These are phyloP conservation scores for Hypsizygus marmoreus DNA, from an alignment of 768 basidiomycete genomes.

Conservation along the genomic window DNA sequence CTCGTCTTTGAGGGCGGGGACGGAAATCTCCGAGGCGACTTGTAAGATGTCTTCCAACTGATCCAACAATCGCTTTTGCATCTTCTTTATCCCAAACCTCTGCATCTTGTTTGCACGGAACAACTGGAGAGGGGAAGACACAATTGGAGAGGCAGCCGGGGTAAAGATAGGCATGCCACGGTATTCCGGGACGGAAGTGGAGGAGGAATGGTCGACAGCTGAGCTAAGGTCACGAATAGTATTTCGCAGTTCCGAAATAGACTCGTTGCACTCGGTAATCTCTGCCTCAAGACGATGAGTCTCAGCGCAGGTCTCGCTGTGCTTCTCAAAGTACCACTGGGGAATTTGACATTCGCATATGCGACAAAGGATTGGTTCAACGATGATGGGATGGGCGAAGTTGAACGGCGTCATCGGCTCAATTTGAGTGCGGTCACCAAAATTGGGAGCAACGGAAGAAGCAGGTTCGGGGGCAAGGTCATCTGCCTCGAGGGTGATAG, in stretches of 20 bases:
- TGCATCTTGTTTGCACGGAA: slow-evolving; percentile 81
- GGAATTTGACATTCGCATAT: slow-evolving; percentile 97
- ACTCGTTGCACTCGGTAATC: slow-evolving; percentile 92
- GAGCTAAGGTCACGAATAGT: slow-evolving; percentile 77
- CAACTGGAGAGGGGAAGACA: slow-evolving; percentile 75
- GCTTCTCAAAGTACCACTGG: slow-evolving; percentile 99
- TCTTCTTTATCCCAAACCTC: slow-evolving; percentile 76
- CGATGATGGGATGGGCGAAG: slow-evolving; percentile 74
- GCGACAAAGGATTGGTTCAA: slow-evolving; percentile 86
- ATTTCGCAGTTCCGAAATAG: slow-evolving; percentile 81
- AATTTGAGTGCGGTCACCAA: slow-evolving; percentile 32
- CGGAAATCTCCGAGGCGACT: slow-evolving; percentile 76
- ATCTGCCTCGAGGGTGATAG: slow-evolving; percentile 56
- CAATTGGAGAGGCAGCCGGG: slow-evolving; percentile 69
- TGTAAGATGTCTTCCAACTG: slow-evolving; percentile 86
- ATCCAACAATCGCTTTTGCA: slow-evolving; percentile 78
- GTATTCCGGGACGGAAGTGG: slow-evolving; percentile 73
- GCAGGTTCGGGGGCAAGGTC: slow-evolving; percentile 45
- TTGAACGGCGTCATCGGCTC: slow-evolving; percentile 74
- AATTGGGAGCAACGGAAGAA: slow-evolving; percentile 39
- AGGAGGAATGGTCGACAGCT: slow-evolving; percentile 76
- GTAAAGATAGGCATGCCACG: slow-evolving; percentile 84
- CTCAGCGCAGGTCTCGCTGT: slow-evolving; percentile 98
- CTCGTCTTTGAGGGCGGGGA: slow-evolving; percentile 90
- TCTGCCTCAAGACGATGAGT: slow-evolving; percentile 95